Percentiles rank a stretch among this genome's conserved stretches.
These are phyloP conservation scores for Piper betle DNA, from an alignment of 164 flowering plant species.

Conservation along the genomic window DNA sequence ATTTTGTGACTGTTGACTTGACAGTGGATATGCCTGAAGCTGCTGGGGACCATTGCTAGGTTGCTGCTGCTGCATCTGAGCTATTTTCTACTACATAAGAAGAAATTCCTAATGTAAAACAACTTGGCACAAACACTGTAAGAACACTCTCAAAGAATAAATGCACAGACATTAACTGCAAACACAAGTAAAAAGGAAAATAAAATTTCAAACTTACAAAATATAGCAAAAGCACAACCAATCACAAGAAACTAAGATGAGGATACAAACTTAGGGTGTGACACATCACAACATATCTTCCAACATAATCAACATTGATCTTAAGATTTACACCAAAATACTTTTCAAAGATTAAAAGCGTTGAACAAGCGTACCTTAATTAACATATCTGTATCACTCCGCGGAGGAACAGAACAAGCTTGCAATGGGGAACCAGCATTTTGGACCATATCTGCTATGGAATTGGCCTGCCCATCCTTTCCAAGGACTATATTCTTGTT, in stretches of 20 bases:
- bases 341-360: background rate
- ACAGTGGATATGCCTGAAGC: conserved; percentile 66
- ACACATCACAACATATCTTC: too few species aligned
- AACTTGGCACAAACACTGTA: background rate
- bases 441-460: conserved; percentile 72
- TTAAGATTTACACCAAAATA: too few species aligned
- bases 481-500: conserved; percentile 46
- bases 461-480: conserved; percentile 66
- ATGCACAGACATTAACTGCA: background rate
- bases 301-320: background rate
- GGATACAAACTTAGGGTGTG: too few species aligned
- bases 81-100: conserved; percentile 51
- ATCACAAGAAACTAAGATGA: too few species aligned
- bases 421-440: conserved; percentile 72
- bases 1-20: conserved; percentile 65
- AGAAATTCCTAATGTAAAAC: conserved; percentile 1
- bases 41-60: conserved; percentile 46
- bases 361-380: conserved; percentile 41
- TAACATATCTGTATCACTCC: conserved; percentile 70
- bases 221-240: too few species aligned
- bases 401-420: conserved; percentile 42
- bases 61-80: conserved; percentile 60
- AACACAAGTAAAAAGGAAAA: too few species aligned
- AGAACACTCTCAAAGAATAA: conserved; percentile 2
- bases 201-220: too few species aligned